Evolutionary conservation across 2,329 filamentous ascomycete genomes (phyloP), one percentile per base, ranked within the genome.

Genomic region (Chalara sp.): DNA sequence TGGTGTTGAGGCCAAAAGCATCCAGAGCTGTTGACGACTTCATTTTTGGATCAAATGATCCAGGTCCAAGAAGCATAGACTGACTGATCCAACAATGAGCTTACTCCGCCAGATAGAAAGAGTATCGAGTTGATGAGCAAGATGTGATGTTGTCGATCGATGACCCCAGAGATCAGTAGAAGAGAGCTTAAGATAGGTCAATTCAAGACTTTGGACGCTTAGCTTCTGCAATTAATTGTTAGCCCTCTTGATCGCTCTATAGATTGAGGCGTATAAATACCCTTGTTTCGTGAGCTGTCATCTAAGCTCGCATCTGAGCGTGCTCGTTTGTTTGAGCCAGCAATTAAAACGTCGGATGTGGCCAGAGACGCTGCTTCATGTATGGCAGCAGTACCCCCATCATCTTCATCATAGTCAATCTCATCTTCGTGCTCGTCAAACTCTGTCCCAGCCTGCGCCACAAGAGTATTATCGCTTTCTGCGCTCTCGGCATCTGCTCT

Each of bases 351-450:
- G 31, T 21, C 31, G 13, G 21, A 43, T 44, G 39, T 43, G 30
- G 45, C 32, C 32, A 37, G n/a, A 39, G 32, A 6, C 39, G 30
- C 12, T 33, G 32, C 31, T 35, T 30, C 30, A 35, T 8, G 41
- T 8, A 28, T 11, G 21, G 41, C 41, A 31, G 43, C 30, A 40
- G 33, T 31, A 56, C 51, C 35, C 5, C 50, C 51, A 41, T 39
- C 58, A 42, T 59, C 57, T 39, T 64, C 58, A 31, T 63, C 61
- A 35, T 64, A 63, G 42, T 58, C 58, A 46, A 63, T 61, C 55
- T 63, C 62, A 49, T 65, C 63, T 41, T 57, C 54, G 41, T 58
- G 40, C 30, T 57, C 54, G 29, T 50, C 50, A 8, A 37, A n/a
- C n/a, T 63, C 49, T 11, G 39, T 51, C 35, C 63, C 58, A 7